A percentile compares a stretch with the other conserved stretches of the same genome.
These are phyloP conservation scores for Paramecium pentaurelia DNA, from an alignment of 73 alveolate species.

Conservation along the genomic window DNA sequence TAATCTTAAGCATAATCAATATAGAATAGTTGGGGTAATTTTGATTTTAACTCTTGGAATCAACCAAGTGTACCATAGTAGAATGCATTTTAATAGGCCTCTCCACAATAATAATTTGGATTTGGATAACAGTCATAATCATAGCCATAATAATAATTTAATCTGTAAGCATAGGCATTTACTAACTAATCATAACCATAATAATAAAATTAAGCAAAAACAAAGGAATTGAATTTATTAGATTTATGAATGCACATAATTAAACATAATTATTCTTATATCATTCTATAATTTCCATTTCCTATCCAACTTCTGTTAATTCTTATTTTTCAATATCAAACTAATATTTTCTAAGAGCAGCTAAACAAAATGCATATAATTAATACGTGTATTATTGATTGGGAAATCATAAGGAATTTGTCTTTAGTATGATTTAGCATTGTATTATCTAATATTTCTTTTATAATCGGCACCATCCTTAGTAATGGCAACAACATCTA, in stretches of 20 bases:
- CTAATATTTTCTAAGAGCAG: neutral
- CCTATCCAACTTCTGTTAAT: neutral
- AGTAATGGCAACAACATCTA: constrained; percentile 84
- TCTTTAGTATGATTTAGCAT: constrained; percentile 70
- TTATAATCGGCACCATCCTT: constrained; percentile 70
- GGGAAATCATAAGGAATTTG: neutral
- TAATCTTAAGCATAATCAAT: neutral
- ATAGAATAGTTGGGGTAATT: neutral
- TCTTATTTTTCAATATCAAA: constrained; percentile 43
- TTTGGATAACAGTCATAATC: neutral
- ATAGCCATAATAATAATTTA: neutral
- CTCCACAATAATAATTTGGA: neutral
- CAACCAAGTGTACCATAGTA: neutral
- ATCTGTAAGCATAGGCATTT: neutral
- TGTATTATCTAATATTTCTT: constrained; percentile 78
- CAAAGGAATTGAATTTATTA: neutral
- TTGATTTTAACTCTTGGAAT: neutral
- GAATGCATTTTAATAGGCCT: neutral
- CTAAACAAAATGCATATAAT: neutral
- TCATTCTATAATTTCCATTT: constrained; percentile 43
- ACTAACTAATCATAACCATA: neutral
- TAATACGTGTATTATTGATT: neutral
- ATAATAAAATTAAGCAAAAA: neutral
- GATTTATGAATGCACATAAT: constrained; percentile 15
- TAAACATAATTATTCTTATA: neutral